phyloP scores from a whole-genome alignment of 2,329 filamentous ascomycete genomes.

The Nigrospora osmanthi region DNA sequence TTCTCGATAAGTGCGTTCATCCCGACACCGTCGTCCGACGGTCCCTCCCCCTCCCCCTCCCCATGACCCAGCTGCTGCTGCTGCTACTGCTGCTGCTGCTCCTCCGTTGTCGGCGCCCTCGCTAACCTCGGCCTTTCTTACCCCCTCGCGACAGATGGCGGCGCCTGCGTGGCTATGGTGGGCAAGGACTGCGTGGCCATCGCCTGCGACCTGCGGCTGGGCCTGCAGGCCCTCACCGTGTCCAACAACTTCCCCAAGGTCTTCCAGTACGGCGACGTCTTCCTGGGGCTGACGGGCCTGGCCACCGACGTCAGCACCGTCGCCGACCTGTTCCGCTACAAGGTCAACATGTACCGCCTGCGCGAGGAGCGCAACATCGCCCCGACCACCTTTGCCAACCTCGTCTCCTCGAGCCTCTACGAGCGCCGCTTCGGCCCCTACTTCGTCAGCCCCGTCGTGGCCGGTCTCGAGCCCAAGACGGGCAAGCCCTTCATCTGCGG shows the following conservation, averaged over 20 bases:
- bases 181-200: slow-evolving; percentile 99
- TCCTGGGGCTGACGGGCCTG: slow-evolving; percentile 90
- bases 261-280: slow-evolving; percentile 94
- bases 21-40: slow-evolving; percentile 7
- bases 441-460: slow-evolving; percentile 92
- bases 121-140: too few relatives aligned
- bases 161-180: slow-evolving; percentile 96
- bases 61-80: background rate
- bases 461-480: slow-evolving; percentile 89
- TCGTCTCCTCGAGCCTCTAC: slow-evolving; percentile 85
- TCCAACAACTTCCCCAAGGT: slow-evolving; percentile 99
- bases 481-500: slow-evolving; percentile 97
- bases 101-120: too few relatives aligned
- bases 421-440: slow-evolving; percentile 94
- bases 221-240: slow-evolving; percentile 90
- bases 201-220: slow-evolving; percentile 95
- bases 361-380: slow-evolving; percentile 96
- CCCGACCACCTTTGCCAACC: slow-evolving; percentile 91
- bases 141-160: slow-evolving; percentile 53
- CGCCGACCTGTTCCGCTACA: slow-evolving; percentile 96
- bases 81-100: too few relatives aligned
- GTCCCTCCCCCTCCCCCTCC: slow-evolving; percentile 3
- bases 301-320: slow-evolving; percentile 95
- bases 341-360: slow-evolving; percentile 99
- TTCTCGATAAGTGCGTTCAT: slow-evolving; percentile 81